Base-by-base conservation (phyloP, 148 eudicot species). In the Diospyros kaki region DNA sequence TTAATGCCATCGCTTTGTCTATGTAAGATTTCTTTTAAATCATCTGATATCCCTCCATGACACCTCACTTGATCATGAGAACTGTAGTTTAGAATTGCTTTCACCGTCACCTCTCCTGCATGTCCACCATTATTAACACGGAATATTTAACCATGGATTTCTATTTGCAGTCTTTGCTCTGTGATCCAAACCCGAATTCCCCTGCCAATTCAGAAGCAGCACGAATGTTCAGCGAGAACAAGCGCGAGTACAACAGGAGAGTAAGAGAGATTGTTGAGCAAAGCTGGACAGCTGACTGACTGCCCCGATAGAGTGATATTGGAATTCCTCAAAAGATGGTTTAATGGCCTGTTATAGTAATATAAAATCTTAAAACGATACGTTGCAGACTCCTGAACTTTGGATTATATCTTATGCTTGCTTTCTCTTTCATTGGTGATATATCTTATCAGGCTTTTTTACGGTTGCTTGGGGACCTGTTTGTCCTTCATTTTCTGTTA, bases 121-220 rank as follows among this genome's bases (percentile, higher is more conserved):
- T 28, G 28, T 28, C 28, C 28, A 28, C 28, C 28, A 28, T 28
- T 28, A 28, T 28, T 28, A 28, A 28, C 28, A 28, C 28, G 28
- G 28, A 28, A 28, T 28, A 28, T 14, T 42, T 55, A 55, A 70
- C 39, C 73, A 15, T 6, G 38, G 73, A 4, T 4, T 55, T 56
- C 58, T 15, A n/a, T 18, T 53, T 79, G 78, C 81, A 89, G 93
- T 89, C 93, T 17, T 77, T 89, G 74, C 86, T 87, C 5, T 86
- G 91, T 80, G 91, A 89, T 62, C 91, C 93, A 9, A 87, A 89
- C 80, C 93, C 93, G 58, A 89, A 89, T 82, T 89, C 93, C 38
- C 89, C 91, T 51, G 93, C 93, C 76, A 89, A 87, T 71, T 89
- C 93, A 73, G 91, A 89, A 81, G 91, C 93, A 68, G 93, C 91